A percentile compares a stretch with the other conserved stretches of the same genome.
Conservation (phyloP, 192 early-diverging fungal species). For the Mortierella claussenii region DNA sequence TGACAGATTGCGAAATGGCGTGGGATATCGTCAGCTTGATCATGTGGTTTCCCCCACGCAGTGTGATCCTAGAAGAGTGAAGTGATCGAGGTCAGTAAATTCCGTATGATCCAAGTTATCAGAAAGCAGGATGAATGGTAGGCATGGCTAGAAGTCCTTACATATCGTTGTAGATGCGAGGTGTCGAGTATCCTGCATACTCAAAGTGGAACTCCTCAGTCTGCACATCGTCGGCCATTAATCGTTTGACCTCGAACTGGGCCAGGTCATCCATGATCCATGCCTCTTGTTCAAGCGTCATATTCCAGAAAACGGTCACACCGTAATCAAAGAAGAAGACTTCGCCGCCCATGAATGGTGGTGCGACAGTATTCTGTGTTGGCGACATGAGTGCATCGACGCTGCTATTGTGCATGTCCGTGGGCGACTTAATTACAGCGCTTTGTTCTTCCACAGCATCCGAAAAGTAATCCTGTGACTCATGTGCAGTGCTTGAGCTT, state of each 20-base stretch:
- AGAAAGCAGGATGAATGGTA: not conserved
- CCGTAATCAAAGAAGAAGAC: conserved; percentile 71
- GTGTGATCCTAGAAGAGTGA: conserved; percentile 63
- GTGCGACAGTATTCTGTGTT: not conserved
- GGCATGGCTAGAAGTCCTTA: conserved; percentile 5
- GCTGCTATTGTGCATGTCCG: not conserved
- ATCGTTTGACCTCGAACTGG: conserved; percentile 49
- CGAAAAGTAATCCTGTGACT: conserved; percentile 29
- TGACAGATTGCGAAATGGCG: conserved; percentile 67
- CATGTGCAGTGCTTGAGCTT: conserved; percentile 6
- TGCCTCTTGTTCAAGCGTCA: conserved; percentile 61
- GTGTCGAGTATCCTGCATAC: conserved; percentile 72
- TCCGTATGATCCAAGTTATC: not conserved
- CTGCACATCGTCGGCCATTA: conserved; percentile 67
- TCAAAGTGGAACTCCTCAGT: conserved; percentile 86
- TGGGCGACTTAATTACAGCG: conserved; percentile 1
- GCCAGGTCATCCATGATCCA: conserved; percentile 61
- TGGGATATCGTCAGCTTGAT: conserved; percentile 69
- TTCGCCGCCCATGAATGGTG: conserved; percentile 61
- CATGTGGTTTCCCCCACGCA: conserved; percentile 72
- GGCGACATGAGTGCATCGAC: conserved; percentile 11
- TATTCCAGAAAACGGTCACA: conserved; percentile 70
- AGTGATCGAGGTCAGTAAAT: not conserved
- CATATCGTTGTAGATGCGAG: conserved; percentile 88
- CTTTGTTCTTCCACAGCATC: not conserved